Base-by-base conservation (phyloP, 345 rosid genomes). In the Citrus unshiu region DNA sequence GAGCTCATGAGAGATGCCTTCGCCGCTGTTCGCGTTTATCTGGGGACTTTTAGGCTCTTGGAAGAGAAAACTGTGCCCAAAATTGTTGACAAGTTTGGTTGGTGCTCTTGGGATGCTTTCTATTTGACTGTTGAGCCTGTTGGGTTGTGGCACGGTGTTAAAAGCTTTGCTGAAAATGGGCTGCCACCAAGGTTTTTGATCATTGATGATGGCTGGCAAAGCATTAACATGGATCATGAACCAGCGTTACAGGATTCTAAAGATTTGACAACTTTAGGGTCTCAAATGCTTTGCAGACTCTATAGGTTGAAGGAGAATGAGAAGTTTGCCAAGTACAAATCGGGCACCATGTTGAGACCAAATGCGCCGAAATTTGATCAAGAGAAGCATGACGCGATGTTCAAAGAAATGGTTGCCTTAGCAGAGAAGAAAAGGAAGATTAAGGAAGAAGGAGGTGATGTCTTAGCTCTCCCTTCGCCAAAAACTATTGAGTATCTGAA, bases 21-120 rank as follows among this genome's bases (percentile, higher is more conserved):
- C 62, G 29, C 77, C 3, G 84, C 82, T 1, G 29, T 85, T 54
- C 80, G 84, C 39, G 85, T 85, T 76, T 84, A 82, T 66, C 83
- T 80, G 46, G 75, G 83, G 21, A 82, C 82, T 16, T 85, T 85
- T 29, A 82, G 67, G 73, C 82, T 82, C 12, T 5, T 85, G 71
- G 88, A 85, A 68, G 84, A 85, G 85, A 85, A 85, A 51, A 40
- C 24, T 13, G 39, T 3, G 35, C 77, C 59, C 30, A 27, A 29
- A 62, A 67, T 67, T 39, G 39, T 79, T 22, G 81, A 79, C 39
- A 75, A 74, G 54, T 76, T 83, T 39, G 83, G 85, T 22, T 83
- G 85, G 83, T 76, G 85, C 68, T 76, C 85, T 1, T 83, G 80
- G 85, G 80, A 83, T 68, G 85, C 85, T 7, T 83, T 79, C 24